Conservation (phyloP, 306 rosid genomes). For the Cicer yamashitae region DNA sequence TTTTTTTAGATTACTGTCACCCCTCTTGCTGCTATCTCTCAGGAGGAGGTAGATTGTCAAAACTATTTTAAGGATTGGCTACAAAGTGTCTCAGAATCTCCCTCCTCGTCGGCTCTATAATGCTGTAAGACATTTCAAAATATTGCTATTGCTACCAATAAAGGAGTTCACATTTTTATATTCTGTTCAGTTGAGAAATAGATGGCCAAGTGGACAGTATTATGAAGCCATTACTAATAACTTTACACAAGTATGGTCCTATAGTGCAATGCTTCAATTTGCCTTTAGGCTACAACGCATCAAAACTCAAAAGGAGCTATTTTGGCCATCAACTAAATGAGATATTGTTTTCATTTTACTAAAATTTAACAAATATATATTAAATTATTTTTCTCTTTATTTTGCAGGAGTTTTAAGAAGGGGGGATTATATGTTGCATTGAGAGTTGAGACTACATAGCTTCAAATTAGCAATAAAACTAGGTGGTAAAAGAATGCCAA, state of each 20-base stretch:
- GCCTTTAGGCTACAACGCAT: background rate
- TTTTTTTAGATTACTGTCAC: constrained; percentile 25
- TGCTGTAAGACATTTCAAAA: constrained; percentile 43
- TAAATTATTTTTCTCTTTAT: background rate
- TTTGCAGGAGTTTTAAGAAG: background rate
- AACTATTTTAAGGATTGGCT: constrained; percentile 64
- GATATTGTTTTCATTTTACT: background rate
- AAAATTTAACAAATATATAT: background rate
- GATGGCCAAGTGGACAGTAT: background rate
- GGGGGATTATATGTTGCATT: background rate
- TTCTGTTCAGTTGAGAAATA: background rate
- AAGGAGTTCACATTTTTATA: background rate
- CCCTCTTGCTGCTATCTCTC: constrained; percentile 36
- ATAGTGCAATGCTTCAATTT: background rate
- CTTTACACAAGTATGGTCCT: background rate
- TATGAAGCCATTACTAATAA: constrained; percentile 18
- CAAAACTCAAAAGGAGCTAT: constrained; percentile 1
- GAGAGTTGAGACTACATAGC: background rate
- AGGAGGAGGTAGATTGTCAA: constrained; percentile 12
- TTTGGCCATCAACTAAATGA: constrained; percentile 26
- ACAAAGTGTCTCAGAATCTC: constrained; percentile 59
- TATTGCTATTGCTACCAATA: constrained; percentile 8
- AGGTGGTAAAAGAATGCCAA: background rate
- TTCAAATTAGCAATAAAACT: background rate
- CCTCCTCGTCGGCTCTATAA: constrained; percentile 65